Evolutionary conservation across 2,329 filamentous ascomycete species (phyloP).

Genomic region (Cladosporium sphaerospermum): DNA sequence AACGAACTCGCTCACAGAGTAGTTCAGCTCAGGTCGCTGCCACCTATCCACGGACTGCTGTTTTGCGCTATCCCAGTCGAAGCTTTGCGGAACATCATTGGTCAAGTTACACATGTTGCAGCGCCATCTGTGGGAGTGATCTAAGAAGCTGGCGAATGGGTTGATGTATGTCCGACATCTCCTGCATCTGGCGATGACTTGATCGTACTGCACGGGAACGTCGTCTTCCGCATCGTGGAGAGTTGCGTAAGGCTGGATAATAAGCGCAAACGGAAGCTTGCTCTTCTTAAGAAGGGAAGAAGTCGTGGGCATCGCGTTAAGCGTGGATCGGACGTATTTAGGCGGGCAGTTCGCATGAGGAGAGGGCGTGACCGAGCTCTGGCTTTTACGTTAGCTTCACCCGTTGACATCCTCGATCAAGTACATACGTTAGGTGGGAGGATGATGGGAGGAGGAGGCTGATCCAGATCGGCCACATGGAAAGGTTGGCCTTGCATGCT

Average conservation of each 20-base stretch:
- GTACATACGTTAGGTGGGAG: conserved; percentile 72
- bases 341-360: conserved; percentile 84
- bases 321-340: conserved; percentile 89
- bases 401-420: conserved; percentile 33
- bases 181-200: conserved; percentile 93
- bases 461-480: conserved; percentile 85
- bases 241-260: conserved; percentile 91
- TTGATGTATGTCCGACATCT: conserved; percentile 97
- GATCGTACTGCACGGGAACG: conserved; percentile 88
- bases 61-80: conserved; percentile 91
- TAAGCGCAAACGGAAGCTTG: conserved; percentile 86
- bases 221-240: conserved; percentile 89
- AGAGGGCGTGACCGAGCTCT: conserved; percentile 83
- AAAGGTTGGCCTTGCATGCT: conserved; percentile 73
- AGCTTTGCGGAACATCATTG: conserved; percentile 97
- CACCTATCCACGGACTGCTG: conserved; percentile 90
- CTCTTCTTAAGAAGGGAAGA: conserved; percentile 94
- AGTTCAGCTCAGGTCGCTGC: conserved; percentile 87
- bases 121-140: conserved; percentile 95
- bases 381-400: not conserved
- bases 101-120: conserved; percentile 99
- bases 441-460: conserved; percentile 84
- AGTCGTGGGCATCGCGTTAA: conserved; percentile 90
- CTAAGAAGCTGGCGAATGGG: conserved; percentile 90
- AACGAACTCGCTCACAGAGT: conserved; percentile 95